Evolutionary conservation across 2,329 filamentous ascomycete species (phyloP).

Genomic region (Penicillium corylophilum): DNA sequence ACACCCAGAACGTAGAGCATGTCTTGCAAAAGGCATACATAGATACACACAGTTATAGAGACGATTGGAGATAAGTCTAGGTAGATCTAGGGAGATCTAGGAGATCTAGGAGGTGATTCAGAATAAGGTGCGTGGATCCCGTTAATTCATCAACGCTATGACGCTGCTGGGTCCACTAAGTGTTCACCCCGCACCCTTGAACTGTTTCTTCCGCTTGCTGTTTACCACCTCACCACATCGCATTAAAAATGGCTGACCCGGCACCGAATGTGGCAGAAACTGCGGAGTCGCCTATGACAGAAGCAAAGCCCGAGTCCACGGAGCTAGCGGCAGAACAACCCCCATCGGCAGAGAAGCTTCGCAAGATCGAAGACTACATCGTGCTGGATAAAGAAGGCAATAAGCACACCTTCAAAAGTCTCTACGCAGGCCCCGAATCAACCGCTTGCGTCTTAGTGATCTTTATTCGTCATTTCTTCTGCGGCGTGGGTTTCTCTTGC

Average conservation of each 20-base stretch:
- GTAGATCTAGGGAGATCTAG: too few relatives aligned
- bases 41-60: too few relatives aligned
- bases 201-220: not conserved
- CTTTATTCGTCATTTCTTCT: constrained; percentile 79
- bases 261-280: not conserved
- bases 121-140: too few relatives aligned
- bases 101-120: too few relatives aligned
- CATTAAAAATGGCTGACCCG: not conserved
- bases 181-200: not conserved
- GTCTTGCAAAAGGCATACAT: too few relatives aligned
- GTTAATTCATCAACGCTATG: not conserved
- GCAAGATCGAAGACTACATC: constrained; percentile 12
- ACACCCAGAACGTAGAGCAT: too few relatives aligned
- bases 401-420: constrained; percentile 60
- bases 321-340: not conserved
- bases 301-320: not conserved
- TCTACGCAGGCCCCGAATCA: constrained; percentile 46
- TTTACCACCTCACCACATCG: not conserved
- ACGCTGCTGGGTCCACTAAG: not conserved
- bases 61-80: too few relatives aligned
- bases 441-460: constrained; percentile 64
- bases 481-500: constrained; percentile 56
- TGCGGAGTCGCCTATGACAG: not conserved
- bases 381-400: constrained; percentile 64
- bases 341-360: constrained; percentile 1